A percentile compares a stretch with the other conserved stretches of the same genome.
These are phyloP conservation scores for Globisporangium ultimum DNA, from an alignment of 352 stramenopile genomes.

Conservation along the genomic window DNA sequence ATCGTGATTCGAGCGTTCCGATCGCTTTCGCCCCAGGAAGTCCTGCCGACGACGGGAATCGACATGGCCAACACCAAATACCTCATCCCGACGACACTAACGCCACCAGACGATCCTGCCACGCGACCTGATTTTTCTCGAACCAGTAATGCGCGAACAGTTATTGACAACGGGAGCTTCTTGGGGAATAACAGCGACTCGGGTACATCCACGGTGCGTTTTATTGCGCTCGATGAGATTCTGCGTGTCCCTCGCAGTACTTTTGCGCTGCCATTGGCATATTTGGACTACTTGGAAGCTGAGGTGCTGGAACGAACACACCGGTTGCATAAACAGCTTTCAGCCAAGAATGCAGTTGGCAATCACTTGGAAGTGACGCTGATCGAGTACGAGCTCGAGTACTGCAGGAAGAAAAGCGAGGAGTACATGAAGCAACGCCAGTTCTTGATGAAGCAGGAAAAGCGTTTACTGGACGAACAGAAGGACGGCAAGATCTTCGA, in stretches of 20 bases:
- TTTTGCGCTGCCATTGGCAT: constrained; percentile 70
- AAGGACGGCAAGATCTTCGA: constrained; percentile 42
- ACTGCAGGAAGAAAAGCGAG: constrained; percentile 63
- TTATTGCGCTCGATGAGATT: constrained; percentile 76
- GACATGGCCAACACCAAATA: constrained; percentile 80
- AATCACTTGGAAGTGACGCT: constrained; percentile 25
- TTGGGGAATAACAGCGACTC: constrained; percentile 35
- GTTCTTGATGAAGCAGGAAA: constrained; percentile 76
- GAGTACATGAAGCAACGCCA: constrained; percentile 76
- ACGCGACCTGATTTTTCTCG: constrained; percentile 14
- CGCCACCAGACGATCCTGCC: constrained; percentile 26
- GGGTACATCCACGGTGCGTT: constrained; percentile 29
- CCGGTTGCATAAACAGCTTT: constrained; percentile 46
- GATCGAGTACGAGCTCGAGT: constrained; percentile 50
- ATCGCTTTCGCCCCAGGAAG: constrained; percentile 37
- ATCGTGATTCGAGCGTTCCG: constrained; percentile 55
- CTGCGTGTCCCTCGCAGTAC: constrained; percentile 68
- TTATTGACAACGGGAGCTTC: constrained; percentile 71
- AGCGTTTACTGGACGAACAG: constrained; percentile 53
- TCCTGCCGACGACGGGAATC: constrained; percentile 56
- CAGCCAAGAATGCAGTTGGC: constrained; percentile 11
- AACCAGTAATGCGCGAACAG: constrained; percentile 30
- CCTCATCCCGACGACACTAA: constrained; percentile 60
- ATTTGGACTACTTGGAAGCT: constrained; percentile 71
- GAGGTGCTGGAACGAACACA: constrained; percentile 50